Base-by-base conservation (phyloP, 768 basidiomycete species). In the Mycena alexandri region DNA sequence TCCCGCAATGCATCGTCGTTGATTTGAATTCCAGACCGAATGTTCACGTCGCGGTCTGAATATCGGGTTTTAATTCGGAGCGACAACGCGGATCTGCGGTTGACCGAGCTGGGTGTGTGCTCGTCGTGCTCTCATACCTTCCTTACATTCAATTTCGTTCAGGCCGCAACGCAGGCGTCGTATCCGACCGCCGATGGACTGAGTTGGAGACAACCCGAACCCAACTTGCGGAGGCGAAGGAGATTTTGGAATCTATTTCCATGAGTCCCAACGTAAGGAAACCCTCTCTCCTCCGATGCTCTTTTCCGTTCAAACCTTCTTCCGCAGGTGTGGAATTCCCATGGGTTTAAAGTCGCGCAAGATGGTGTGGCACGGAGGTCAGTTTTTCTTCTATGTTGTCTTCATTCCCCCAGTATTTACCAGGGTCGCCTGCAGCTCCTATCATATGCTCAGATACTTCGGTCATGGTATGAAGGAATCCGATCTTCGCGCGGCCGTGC, bases 41-140 rank as follows among this genome's bases (percentile, higher is more conserved):
- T 96, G 93, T 96, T 97, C 77, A 96, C 95, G 0, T 92, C 93
- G 17, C 85, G 95, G 42, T 94, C 93, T 17, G 95, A 97, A 73
- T 97, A 95, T 75, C 89, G 95, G 24, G 90, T 97, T 88, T 90
- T 90, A 0, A 85, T 96, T 47, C 84, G 95, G 56, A 90, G 92
- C 57, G 95, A 97, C 78, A 97, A 97, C 69, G 95, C 95, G 3
- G 95, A 97, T 79, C 53, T 89, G 57, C 85, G 95, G 51, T 79
- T 97, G 64, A 96, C 95, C 0, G 86, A 87, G 72, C 90, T 89
- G 78, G 95, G 93, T 86, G 43, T 44, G 75, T 71, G 29, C 42
- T 51, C 34, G 64, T 11, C 17, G 43, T 42, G 29, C 21, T 16
- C 14, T 42, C 33, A 5, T 21, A 29, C 29, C 29, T 34, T 42